Percentiles rank a stretch among this genome's conserved stretches.
Conservation (phyloP, 2,329 filamentous ascomycete genomes). For the Trichoderma breve region DNA sequence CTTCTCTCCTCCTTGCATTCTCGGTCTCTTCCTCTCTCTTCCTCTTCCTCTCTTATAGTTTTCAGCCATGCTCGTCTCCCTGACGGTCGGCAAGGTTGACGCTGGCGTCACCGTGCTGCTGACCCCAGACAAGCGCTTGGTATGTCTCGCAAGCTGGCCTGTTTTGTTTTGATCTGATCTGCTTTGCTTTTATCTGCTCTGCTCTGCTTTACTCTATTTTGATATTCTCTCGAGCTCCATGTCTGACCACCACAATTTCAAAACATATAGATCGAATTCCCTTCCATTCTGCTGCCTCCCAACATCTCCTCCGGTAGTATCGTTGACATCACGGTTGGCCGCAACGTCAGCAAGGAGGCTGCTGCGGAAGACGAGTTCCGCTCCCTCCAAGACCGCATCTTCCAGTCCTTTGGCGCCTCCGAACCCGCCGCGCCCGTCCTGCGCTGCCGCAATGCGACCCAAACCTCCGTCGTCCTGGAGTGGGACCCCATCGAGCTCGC, state of each 20-base stretch:
- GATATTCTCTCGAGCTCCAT: neutral
- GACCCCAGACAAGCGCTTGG: slow-evolving; percentile 93
- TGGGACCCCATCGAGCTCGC: slow-evolving; percentile 95
- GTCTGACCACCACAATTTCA: slow-evolving; percentile 18
- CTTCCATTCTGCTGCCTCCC: slow-evolving; percentile 90
- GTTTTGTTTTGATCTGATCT: neutral
- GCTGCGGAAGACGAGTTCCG: slow-evolving; percentile 74
- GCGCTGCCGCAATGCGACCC: slow-evolving; percentile 92
- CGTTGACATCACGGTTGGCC: slow-evolving; percentile 92
- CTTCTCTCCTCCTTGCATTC: neutral
- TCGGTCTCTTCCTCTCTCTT: neutral
- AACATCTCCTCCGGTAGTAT: slow-evolving; percentile 96
- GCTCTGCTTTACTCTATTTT: neutral
- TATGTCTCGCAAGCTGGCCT: slow-evolving; percentile 47
- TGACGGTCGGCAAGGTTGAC: slow-evolving; percentile 99
- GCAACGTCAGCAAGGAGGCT: slow-evolving; percentile 77
- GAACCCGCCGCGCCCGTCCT: slow-evolving; percentile 76
- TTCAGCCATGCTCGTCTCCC: slow-evolving; percentile 79
- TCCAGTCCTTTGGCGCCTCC: slow-evolving; percentile 76
- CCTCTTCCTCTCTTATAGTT: neutral
- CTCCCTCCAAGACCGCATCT: slow-evolving; percentile 84
- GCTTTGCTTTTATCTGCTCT: neutral
- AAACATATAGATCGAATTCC: slow-evolving; percentile 82
- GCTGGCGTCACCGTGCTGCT: slow-evolving; percentile 95
- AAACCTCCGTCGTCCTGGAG: slow-evolving; percentile 96